A percentile compares a stretch with the other conserved stretches of the same genome.
phyloP scores from a whole-genome alignment of 257 asterid species.

The Solanum lignicaule region DNA sequence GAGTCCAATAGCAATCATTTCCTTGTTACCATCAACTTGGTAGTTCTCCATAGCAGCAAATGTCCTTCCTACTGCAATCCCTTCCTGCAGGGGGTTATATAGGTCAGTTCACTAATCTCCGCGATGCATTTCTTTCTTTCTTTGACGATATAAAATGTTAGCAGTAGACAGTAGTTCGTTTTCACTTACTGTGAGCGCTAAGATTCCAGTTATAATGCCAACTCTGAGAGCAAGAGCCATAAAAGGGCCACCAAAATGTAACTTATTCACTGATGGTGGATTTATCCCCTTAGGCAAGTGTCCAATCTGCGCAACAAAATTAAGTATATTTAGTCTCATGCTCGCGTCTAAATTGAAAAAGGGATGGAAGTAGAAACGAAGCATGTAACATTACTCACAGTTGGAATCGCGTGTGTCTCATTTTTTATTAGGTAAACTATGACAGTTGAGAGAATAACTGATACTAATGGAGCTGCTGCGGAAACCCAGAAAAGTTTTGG shows the following conservation, averaged over 20 bases:
- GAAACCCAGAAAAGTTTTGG: slow-evolving; percentile 81
- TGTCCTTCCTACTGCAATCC: slow-evolving; percentile 94
- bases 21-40: slow-evolving; percentile 96
- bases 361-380: neutral
- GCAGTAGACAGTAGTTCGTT: neutral
- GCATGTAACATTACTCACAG: slow-evolving; percentile 33
- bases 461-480: slow-evolving; percentile 76
- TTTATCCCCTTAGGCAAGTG: slow-evolving; percentile 77
- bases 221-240: slow-evolving; percentile 62
- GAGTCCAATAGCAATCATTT: slow-evolving; percentile 93
- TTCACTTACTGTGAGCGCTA: slow-evolving; percentile 73
- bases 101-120: neutral
- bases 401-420: slow-evolving; percentile 34
- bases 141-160: neutral
- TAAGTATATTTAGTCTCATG: neutral
- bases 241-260: slow-evolving; percentile 46
- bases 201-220: slow-evolving; percentile 75
- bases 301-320: slow-evolving; percentile 47
- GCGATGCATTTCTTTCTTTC: neutral
- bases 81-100: slow-evolving; percentile 45
- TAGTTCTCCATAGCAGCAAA: slow-evolving; percentile 73
- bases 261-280: slow-evolving; percentile 75
- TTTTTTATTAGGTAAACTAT: slow-evolving; percentile 47
- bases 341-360: neutral
- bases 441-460: slow-evolving; percentile 67